Percentiles rank a stretch among this genome's conserved stretches.
Evolutionary conservation across 2,329 filamentous ascomycete species (phyloP).

Genomic region (Apiospora arundinis): DNA sequence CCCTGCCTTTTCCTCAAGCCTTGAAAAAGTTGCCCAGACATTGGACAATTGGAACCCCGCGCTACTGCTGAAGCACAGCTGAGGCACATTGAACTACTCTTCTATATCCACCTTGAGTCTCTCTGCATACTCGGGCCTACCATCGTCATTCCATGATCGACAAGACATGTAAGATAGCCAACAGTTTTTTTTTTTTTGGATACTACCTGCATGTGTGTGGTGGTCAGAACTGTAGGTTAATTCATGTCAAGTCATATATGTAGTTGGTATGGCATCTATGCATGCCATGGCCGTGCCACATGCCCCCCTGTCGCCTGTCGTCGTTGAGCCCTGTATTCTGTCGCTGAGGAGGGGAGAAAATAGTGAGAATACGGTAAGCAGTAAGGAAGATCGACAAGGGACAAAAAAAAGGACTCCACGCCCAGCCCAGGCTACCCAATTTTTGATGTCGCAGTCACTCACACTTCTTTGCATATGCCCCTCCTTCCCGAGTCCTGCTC

Average conservation of each 20-base stretch:
- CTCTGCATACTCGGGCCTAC: neutral
- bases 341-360: neutral
- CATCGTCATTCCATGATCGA: neutral
- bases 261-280: neutral
- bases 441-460: constrained; percentile 11
- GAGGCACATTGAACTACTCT: neutral
- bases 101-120: neutral
- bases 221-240: constrained; percentile 3
- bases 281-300: constrained; percentile 3
- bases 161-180: neutral
- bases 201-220: neutral
- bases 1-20: neutral
- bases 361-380: too few relatives aligned
- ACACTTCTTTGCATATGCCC: constrained; percentile 17
- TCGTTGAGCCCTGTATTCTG: neutral
- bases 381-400: neutral
- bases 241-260: neutral
- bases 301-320: neutral
- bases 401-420: neutral
- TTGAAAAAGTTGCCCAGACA: neutral
- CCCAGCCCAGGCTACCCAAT: neutral
- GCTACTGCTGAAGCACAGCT: neutral
- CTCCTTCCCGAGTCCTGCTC: neutral
- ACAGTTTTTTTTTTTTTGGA: neutral
- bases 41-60: neutral